phyloP scores from a whole-genome alignment of 352 stramenopile species.

The Phytophthora pinifolia region DNA sequence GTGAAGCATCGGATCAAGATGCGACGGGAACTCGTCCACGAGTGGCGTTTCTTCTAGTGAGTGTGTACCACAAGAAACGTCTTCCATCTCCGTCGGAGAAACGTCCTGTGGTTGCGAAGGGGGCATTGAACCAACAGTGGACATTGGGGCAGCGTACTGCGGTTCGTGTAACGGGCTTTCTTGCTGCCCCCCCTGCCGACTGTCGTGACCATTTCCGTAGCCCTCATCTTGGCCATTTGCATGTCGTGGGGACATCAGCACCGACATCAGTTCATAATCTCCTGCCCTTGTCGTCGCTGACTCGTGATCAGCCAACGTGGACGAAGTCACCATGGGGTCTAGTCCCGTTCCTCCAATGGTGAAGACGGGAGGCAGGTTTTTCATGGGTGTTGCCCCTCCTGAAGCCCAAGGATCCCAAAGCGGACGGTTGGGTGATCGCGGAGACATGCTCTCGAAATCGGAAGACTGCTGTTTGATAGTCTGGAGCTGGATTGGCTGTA shows the following conservation, averaged over 20 bases:
- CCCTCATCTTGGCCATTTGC: constrained; percentile 1
- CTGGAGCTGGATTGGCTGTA: constrained; percentile 5
- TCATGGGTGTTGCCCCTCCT: too few species aligned
- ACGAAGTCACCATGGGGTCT: too few species aligned
- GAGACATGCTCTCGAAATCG: constrained; percentile 16
- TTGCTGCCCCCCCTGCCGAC: constrained; percentile 1
- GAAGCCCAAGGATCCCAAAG: too few species aligned
- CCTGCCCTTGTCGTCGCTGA: background rate
- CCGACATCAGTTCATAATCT: too few species aligned
- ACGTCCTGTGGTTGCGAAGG: constrained; percentile 4
- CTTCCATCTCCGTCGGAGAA: background rate
- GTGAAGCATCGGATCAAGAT: constrained; percentile 9
- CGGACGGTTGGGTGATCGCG: too few species aligned
- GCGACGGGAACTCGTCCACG: constrained; percentile 2
- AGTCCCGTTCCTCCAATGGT: too few species aligned
- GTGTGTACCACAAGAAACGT: background rate
- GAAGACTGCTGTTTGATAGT: constrained; percentile 8
- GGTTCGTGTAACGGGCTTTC: background rate
- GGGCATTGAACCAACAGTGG: constrained; percentile 13
- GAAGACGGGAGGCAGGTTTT: too few species aligned
- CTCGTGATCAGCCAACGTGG: too few species aligned
- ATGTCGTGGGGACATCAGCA: too few species aligned
- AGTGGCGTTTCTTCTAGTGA: background rate
- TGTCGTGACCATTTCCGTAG: background rate
- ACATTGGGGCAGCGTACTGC: constrained; percentile 6